Percentiles rank a stretch among this genome's conserved stretches.
Evolutionary conservation across 495 filamentous ascomycete genomes (phyloP).

Genomic region (Annulohypoxylon nitens): DNA sequence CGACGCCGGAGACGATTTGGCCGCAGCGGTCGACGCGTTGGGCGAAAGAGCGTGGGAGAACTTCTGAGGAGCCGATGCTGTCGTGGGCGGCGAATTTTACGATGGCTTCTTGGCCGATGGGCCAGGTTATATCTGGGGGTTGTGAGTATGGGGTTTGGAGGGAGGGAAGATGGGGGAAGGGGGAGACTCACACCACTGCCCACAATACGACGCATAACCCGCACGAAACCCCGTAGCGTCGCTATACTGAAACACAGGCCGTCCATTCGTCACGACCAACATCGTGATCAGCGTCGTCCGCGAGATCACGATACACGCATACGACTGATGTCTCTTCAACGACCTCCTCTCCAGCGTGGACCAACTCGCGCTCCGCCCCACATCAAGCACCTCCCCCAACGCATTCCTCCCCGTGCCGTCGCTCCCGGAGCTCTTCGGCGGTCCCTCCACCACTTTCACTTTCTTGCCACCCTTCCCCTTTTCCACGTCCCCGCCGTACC

Average conservation of each 20-base stretch:
- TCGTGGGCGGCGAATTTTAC: constrained; percentile 54
- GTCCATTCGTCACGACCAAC: constrained; percentile 48
- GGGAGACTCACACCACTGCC: constrained; percentile 47
- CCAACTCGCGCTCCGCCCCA: constrained; percentile 31
- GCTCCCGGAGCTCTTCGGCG: background rate
- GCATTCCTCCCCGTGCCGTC: background rate
- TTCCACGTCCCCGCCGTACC: constrained; percentile 20
- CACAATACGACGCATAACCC: constrained; percentile 53
- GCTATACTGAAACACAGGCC: constrained; percentile 52
- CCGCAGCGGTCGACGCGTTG: constrained; percentile 53
- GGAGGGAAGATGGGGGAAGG: background rate
- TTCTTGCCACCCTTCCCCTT: background rate
- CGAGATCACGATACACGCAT: constrained; percentile 50
- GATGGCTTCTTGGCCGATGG: constrained; percentile 52
- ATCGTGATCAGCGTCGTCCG: constrained; percentile 54
- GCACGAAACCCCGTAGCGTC: constrained; percentile 53
- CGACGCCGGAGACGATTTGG: constrained; percentile 52
- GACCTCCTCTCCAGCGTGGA: constrained; percentile 20
- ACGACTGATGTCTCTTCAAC: constrained; percentile 37
- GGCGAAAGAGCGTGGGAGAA: constrained; percentile 48
- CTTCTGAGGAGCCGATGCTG: constrained; percentile 49
- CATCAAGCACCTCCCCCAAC: background rate
- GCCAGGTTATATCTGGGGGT: constrained; percentile 51
- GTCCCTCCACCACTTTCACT: background rate
- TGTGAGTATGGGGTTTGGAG: background rate